Conservation (phyloP, 208 protist genomes). For the Acanthamoeba culbertsoni region DNA sequence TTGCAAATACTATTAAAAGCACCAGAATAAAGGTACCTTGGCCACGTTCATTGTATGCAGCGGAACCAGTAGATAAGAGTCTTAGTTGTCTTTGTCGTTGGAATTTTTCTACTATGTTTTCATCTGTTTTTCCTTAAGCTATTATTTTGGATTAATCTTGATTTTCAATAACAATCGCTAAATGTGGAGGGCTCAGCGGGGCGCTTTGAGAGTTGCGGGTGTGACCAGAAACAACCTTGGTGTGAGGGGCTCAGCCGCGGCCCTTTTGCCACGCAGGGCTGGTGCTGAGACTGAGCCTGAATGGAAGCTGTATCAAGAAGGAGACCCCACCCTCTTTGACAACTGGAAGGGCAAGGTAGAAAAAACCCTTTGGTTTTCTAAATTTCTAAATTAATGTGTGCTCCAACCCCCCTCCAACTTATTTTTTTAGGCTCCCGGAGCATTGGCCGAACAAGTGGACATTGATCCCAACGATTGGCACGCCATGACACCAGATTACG, state of each 20-base stretch:
- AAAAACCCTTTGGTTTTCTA: background rate
- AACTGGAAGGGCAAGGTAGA: slow-evolving; percentile 58
- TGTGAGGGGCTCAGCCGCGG: background rate
- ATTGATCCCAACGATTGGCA: slow-evolving; percentile 53
- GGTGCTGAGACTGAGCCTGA: slow-evolving; percentile 45
- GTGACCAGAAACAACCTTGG: background rate
- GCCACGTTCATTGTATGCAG: background rate
- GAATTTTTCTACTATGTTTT: background rate
- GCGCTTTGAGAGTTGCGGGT: background rate
- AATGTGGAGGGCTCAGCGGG: background rate
- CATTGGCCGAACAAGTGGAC: slow-evolving; percentile 3
- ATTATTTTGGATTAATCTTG: background rate
- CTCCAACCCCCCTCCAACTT: background rate
- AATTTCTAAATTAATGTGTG: background rate
- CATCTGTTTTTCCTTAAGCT: background rate
- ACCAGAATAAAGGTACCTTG: background rate
- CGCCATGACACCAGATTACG: slow-evolving; percentile 28
- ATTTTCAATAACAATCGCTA: background rate
- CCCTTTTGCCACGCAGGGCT: background rate
- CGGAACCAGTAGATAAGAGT: too few species aligned
- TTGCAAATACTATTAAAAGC: background rate
- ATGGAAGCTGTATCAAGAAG: slow-evolving; percentile 52
- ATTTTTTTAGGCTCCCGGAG: background rate
- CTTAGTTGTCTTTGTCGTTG: too few species aligned
- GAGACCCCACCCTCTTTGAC: background rate